phyloP scores from a whole-genome alignment of 441 rosid species.

The Kokia cookei region DNA sequence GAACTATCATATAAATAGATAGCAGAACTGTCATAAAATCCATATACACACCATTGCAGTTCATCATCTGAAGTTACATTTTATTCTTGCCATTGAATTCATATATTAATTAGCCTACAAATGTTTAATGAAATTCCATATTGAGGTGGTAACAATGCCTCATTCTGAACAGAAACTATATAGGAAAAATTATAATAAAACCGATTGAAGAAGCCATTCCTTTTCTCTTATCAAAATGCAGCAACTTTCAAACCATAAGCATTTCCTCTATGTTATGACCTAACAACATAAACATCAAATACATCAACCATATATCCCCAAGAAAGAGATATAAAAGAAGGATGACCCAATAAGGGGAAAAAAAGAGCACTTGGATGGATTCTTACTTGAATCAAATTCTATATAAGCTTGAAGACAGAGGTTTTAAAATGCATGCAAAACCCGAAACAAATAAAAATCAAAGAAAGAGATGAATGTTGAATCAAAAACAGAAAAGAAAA shows the following conservation, averaged over 20 bases:
- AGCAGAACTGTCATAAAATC: neutral
- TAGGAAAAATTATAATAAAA: neutral
- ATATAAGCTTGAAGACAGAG: neutral
- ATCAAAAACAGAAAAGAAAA: slow-evolving; percentile 4
- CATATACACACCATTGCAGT: neutral
- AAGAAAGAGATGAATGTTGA: neutral
- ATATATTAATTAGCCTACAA: neutral
- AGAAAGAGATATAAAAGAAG: neutral
- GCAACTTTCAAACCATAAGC: neutral
- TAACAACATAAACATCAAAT: neutral
- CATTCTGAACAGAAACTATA: neutral
- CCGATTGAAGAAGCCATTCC: neutral
- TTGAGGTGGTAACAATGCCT: neutral
- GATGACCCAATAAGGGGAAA: neutral
- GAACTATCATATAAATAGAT: neutral
- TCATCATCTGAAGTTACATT: neutral
- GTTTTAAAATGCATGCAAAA: slow-evolving; percentile 17
- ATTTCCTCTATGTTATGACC: neutral
- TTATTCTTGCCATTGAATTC: slow-evolving; percentile 5
- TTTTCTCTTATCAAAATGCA: neutral
- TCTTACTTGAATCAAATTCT: neutral
- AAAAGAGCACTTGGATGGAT: neutral
- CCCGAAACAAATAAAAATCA: slow-evolving; percentile 11
- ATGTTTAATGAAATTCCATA: neutral
- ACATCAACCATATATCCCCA: neutral